A percentile compares a stretch with the other conserved stretches of the same genome.
These are phyloP conservation scores for Handroanthus guayacan DNA, from an alignment of 257 asterid genomes.

Conservation along the genomic window DNA sequence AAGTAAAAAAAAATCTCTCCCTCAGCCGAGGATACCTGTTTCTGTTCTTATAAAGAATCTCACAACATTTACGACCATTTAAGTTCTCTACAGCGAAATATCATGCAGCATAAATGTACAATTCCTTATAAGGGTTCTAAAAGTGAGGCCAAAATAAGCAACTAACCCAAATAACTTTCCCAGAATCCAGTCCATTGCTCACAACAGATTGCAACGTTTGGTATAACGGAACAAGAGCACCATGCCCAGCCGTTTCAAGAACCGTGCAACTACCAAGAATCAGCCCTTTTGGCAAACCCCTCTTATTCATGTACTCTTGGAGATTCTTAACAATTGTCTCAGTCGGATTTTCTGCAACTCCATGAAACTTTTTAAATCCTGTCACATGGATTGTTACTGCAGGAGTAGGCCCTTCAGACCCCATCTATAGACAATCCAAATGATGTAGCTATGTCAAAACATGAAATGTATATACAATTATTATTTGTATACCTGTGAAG, in stretches of 20 bases:
- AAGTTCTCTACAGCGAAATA: too few relatives aligned
- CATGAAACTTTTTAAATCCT: conserved; percentile 90
- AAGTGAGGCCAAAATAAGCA: not conserved
- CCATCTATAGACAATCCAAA: conserved; percentile 64
- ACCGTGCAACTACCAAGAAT: conserved; percentile 85
- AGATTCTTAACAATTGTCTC: conserved; percentile 84
- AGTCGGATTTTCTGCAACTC: conserved; percentile 96
- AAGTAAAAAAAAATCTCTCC: too few relatives aligned
- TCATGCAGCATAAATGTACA: too few relatives aligned
- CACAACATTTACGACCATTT: too few relatives aligned
- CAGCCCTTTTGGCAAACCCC: conserved; percentile 84
- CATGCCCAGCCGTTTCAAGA: conserved; percentile 96
- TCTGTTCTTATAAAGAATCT: too few relatives aligned
- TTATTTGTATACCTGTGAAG: conserved; percentile 40
- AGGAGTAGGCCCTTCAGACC: conserved; percentile 89
- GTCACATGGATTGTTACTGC: conserved; percentile 86
- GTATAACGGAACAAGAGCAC: conserved; percentile 80
- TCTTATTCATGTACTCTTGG: conserved; percentile 71
- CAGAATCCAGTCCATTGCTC: conserved; percentile 53
- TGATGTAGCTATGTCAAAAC: conserved; percentile 31
- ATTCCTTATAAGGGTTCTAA: too few relatives aligned
- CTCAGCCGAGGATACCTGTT: too few relatives aligned
- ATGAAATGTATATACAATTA: conserved; percentile 36
- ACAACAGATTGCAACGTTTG: conserved; percentile 80
- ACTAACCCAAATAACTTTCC: conserved; percentile 84